Evolutionary conservation across 331 rosid genomes (phyloP).

Genomic region (Acacia pycnantha): DNA sequence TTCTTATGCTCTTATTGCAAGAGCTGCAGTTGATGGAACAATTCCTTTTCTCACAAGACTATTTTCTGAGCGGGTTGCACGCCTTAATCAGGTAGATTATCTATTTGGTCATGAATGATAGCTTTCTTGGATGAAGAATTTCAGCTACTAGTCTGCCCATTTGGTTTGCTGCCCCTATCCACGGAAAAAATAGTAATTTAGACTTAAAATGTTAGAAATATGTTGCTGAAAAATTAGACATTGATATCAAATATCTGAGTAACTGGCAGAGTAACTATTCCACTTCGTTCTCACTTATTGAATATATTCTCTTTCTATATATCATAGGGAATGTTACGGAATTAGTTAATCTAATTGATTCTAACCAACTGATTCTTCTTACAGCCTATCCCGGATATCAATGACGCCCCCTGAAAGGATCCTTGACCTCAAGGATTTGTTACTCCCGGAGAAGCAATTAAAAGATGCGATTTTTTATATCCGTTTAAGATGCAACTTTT

Average conservation of each 20-base stretch:
- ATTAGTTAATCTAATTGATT: background rate
- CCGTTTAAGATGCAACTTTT: background rate
- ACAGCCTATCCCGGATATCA: background rate
- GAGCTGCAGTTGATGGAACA: constrained; percentile 75
- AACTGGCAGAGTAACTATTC: background rate
- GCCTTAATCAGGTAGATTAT: constrained; percentile 73
- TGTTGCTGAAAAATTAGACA: background rate
- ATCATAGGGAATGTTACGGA: background rate
- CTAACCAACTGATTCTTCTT: background rate
- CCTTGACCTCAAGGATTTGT: background rate
- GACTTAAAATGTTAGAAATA: background rate
- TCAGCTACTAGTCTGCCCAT: constrained; percentile 3
- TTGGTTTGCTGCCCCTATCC: background rate
- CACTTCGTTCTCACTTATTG: background rate
- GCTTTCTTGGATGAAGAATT: constrained; percentile 24
- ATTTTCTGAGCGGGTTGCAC: constrained; percentile 65
- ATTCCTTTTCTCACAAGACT: constrained; percentile 75
- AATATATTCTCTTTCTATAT: background rate
- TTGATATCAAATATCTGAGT: background rate
- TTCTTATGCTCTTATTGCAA: constrained; percentile 93
- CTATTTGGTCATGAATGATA: constrained; percentile 31
- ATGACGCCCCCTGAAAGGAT: background rate
- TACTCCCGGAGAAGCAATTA: background rate
- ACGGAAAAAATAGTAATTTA: background rate
- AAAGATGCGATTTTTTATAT: background rate